Conservation (phyloP, 1,284 basidiomycete genomes). For the Ganoderma lucidum region DNA sequence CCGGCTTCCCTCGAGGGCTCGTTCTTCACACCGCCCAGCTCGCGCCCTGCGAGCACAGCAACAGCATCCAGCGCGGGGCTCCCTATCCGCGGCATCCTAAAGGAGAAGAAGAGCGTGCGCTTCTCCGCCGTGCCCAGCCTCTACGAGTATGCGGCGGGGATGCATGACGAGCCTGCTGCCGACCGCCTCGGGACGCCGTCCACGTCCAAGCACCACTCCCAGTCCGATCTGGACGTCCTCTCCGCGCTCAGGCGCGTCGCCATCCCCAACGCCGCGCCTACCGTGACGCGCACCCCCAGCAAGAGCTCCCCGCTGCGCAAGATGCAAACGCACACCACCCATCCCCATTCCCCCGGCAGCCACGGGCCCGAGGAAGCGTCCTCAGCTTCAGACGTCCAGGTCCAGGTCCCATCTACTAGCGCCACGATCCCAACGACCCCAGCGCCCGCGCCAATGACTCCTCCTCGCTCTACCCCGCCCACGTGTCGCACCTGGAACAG, state of each 20-base stretch:
- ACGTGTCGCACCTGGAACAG: neutral
- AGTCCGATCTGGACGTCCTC: slow-evolving; percentile 12
- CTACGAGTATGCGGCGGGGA: slow-evolving; percentile 31
- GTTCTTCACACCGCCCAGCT: slow-evolving; percentile 27
- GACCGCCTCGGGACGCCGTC: neutral
- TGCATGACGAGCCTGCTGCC: neutral
- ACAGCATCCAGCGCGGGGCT: slow-evolving; percentile 32
- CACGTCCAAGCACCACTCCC: slow-evolving; percentile 10
- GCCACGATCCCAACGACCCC: neutral
- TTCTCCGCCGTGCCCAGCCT: slow-evolving; percentile 42
- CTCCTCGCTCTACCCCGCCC: neutral
- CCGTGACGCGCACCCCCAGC: slow-evolving; percentile 8
- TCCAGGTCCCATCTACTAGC: slow-evolving; percentile 3
- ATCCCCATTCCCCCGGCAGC: slow-evolving; percentile 15
- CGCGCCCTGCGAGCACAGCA: slow-evolving; percentile 34
- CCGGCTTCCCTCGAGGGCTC: slow-evolving; percentile 11
- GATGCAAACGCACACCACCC: slow-evolving; percentile 2
- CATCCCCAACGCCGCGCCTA: neutral
- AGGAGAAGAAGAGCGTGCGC: slow-evolving; percentile 46
- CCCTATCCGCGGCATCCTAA: slow-evolving; percentile 45
- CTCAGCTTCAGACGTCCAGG: slow-evolving; percentile 9
- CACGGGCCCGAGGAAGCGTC: slow-evolving; percentile 1
- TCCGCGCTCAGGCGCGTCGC: slow-evolving; percentile 12
- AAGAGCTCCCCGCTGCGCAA: slow-evolving; percentile 30
- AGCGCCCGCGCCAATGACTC: neutral